Evolutionary conservation across 2,329 filamentous ascomycete genomes (phyloP).

Genomic region (Dothiorella sarmentorum): DNA sequence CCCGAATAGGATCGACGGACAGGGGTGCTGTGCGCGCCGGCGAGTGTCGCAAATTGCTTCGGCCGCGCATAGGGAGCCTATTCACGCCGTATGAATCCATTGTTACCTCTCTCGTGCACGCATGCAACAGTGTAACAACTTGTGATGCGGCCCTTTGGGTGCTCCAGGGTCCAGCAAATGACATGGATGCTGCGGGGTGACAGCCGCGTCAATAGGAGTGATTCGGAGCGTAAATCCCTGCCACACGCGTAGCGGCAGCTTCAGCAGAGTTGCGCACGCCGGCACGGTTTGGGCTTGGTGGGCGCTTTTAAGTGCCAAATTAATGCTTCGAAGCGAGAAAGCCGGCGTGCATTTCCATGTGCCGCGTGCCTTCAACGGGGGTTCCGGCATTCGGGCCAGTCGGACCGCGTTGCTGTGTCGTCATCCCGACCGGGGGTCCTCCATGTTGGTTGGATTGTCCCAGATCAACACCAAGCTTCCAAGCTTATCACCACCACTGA

Average conservation of each 20-base stretch:
- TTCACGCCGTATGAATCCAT: no score
- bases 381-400: neutral
- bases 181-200: neutral
- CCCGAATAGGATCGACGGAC: neutral
- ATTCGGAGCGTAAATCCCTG: neutral
- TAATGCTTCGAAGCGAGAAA: neutral
- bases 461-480: neutral
- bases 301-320: neutral
- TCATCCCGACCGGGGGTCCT: neutral
- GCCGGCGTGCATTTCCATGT: neutral
- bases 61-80: neutral
- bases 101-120: neutral
- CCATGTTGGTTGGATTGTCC: neutral
- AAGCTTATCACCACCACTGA: neutral
- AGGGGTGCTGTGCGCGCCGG: neutral
- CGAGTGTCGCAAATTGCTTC: neutral
- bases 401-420: neutral
- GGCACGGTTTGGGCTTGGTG: neutral
- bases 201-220: neutral
- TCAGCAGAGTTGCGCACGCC: neutral
- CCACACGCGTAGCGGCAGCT: neutral
- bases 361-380: neutral
- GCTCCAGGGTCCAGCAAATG: neutral
- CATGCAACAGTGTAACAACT: neutral
- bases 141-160: neutral